phyloP scores from a whole-genome alignment of 2,329 filamentous ascomycete genomes.

The Fusarium coicis region DNA sequence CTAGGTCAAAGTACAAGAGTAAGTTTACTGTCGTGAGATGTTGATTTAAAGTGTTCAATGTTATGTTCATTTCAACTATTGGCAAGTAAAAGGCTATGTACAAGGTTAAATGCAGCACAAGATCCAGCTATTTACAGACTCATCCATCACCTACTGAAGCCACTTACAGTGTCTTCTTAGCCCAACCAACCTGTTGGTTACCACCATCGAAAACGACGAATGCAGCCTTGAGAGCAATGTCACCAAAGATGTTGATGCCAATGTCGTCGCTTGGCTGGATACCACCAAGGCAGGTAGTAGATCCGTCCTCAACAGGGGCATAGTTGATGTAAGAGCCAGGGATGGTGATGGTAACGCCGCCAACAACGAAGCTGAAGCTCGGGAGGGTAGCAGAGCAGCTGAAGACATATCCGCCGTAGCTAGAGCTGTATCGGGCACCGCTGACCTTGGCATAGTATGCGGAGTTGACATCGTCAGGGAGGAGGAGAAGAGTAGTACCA shows the following conservation, averaged over 20 bases:
- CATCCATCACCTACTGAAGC: neutral
- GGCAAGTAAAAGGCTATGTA: constrained; percentile 1
- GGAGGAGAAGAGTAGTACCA: constrained; percentile 72
- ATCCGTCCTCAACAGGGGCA: constrained; percentile 53
- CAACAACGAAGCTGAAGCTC: constrained; percentile 65
- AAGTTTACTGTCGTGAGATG: rapidly evolving
- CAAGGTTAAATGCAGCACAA: neutral
- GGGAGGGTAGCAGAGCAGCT: constrained; percentile 60
- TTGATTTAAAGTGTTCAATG: neutral
- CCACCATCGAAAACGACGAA: constrained; percentile 66
- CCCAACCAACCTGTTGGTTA: constrained; percentile 38
- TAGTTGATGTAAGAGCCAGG: constrained; percentile 67
- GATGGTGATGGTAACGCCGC: constrained; percentile 66
- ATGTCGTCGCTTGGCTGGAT: constrained; percentile 65
- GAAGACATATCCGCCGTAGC: constrained; percentile 58
- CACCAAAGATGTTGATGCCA: constrained; percentile 69
- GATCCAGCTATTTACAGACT: neutral
- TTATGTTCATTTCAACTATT: neutral
- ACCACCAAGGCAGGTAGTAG: constrained; percentile 72
- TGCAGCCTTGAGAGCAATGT: constrained; percentile 70
- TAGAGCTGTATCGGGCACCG: constrained; percentile 53
- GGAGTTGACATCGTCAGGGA: constrained; percentile 62
- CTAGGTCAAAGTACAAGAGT: rapidly evolving
- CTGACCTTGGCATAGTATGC: constrained; percentile 60
- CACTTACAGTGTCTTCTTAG: constrained; percentile 23